Conservation (phyloP, 768 basidiomycete genomes). For the Fibroporia radiculosa region DNA sequence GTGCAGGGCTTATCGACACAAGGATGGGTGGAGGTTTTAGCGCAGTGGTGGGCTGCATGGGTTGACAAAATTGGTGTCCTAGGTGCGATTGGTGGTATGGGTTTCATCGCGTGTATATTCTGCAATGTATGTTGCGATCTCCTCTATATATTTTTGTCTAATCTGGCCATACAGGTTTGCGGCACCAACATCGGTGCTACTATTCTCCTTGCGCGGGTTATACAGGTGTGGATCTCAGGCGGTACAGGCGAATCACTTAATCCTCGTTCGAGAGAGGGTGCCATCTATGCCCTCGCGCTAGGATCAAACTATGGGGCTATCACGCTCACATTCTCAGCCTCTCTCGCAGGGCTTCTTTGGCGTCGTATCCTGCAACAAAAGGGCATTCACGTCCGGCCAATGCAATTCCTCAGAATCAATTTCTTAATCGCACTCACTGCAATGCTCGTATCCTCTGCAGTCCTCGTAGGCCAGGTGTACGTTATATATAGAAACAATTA, state of each 20-base stretch:
- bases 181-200: constrained; percentile 92
- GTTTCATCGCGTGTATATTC: constrained; percentile 61
- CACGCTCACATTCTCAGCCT: constrained; percentile 81
- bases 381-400: constrained; percentile 50
- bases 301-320: constrained; percentile 90
- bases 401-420: constrained; percentile 71
- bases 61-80: constrained; percentile 26
- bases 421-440: constrained; percentile 62
- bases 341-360: constrained; percentile 87
- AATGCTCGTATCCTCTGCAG: constrained; percentile 51
- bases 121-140: constrained; percentile 45
- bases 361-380: constrained; percentile 65
- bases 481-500: constrained; percentile 6
- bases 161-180: constrained; percentile 32
- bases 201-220: constrained; percentile 78
- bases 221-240: constrained; percentile 35
- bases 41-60: constrained; percentile 52
- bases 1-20: constrained; percentile 75
- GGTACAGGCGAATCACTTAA: constrained; percentile 5
- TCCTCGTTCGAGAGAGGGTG: constrained; percentile 15
- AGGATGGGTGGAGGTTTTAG: constrained; percentile 87
- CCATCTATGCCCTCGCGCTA: constrained; percentile 59
- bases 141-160: background rate
- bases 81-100: constrained; percentile 43
- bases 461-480: constrained; percentile 69